Evolutionary conservation across 371 early-diverging fungal species (phyloP).

Genomic region (Funneliformis caledonium): DNA sequence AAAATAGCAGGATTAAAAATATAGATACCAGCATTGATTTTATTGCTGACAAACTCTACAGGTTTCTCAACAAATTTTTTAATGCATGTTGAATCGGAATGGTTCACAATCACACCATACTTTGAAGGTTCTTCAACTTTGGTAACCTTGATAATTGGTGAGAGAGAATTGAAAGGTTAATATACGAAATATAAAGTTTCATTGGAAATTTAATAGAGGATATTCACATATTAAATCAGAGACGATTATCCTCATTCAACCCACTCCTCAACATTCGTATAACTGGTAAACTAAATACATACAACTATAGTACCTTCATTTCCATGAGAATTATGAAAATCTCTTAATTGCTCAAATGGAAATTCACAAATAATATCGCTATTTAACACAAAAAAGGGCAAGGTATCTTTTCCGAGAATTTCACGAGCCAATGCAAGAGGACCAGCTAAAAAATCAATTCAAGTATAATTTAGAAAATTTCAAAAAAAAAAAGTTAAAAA

Average conservation of each 20-base stretch:
- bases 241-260: background rate
- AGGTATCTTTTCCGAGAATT: constrained; percentile 87
- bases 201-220: background rate
- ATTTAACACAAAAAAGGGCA: constrained; percentile 98
- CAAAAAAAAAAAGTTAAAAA: background rate
- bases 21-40: constrained; percentile 99
- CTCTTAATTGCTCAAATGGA: constrained; percentile 89
- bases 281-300: constrained; percentile 42
- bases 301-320: constrained; percentile 92
- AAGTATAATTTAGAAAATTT: constrained; percentile 28
- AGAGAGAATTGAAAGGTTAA: background rate
- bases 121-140: constrained; percentile 98
- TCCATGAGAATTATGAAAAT: constrained; percentile 88
- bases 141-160: constrained; percentile 67
- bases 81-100: constrained; percentile 69
- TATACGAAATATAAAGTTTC: background rate
- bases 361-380: constrained; percentile 99
- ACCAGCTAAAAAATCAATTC: constrained; percentile 69
- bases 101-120: constrained; percentile 96
- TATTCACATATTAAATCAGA: background rate
- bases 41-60: constrained; percentile 88
- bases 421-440: constrained; percentile 95
- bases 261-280: background rate
- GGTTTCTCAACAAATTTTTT: constrained; percentile 99
- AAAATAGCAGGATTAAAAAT: constrained; percentile 93